Percentiles rank a stretch among this genome's conserved stretches.
Conservation (phyloP, 225 moss, liverwort and hornwort species). For the Asterella californica region DNA sequence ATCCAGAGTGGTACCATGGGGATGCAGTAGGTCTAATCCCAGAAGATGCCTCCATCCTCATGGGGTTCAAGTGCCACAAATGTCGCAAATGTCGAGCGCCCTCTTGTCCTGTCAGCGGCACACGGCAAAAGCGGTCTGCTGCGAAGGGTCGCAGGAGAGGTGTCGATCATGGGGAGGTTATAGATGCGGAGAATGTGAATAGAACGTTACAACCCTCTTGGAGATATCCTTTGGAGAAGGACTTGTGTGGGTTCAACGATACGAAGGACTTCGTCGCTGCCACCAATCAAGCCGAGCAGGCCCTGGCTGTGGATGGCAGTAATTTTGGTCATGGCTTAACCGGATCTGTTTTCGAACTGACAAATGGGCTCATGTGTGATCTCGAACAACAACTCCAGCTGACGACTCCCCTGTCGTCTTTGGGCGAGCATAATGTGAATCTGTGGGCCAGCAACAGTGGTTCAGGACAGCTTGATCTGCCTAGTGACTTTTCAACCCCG, state of each 20-base stretch:
- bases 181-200: constrained; percentile 40
- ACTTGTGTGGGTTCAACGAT: constrained; percentile 36
- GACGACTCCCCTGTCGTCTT: constrained; percentile 22
- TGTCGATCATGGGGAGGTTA: constrained; percentile 45
- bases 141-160: constrained; percentile 25
- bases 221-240: constrained; percentile 33
- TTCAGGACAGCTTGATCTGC: constrained; percentile 32
- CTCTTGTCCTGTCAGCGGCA: constrained; percentile 22
- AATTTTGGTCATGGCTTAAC: constrained; percentile 37
- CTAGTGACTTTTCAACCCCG: constrained; percentile 25
- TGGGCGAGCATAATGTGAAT: constrained; percentile 27
- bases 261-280: constrained; percentile 38
- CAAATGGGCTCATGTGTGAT: constrained; percentile 27
- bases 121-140: constrained; percentile 7
- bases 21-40: constrained; percentile 36
- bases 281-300: constrained; percentile 42
- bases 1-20: constrained; percentile 47
- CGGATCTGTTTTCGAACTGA: constrained; percentile 24
- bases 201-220: constrained; percentile 28
- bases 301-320: constrained; percentile 39
- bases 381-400: constrained; percentile 33
- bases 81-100: constrained; percentile 50
- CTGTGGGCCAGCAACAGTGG: constrained; percentile 32
- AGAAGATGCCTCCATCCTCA: constrained; percentile 31
- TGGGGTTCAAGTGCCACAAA: constrained; percentile 49